Evolutionary conservation across 179 eudicot species (phyloP).

Genomic region (Dionaea muscipula): DNA sequence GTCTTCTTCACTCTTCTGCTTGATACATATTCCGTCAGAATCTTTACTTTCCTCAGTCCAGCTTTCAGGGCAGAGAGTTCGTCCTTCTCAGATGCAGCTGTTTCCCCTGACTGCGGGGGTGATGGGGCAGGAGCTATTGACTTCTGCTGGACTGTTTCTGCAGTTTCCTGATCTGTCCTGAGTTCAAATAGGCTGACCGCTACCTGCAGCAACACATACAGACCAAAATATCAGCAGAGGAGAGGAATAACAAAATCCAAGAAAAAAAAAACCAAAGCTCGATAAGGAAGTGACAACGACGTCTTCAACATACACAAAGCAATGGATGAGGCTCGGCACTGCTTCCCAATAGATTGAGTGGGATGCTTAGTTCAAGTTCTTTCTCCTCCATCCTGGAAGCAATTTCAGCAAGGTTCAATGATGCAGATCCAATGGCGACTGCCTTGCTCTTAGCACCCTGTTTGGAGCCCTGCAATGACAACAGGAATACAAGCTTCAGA

Average conservation of each 20-base stretch:
- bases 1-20: conserved; percentile 48
- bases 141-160: conserved; percentile 30
- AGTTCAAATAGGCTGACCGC: conserved; percentile 46
- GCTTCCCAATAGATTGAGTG: conserved; percentile 27
- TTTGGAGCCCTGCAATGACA: conserved; percentile 34
- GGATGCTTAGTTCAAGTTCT: conserved; percentile 46
- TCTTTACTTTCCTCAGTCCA: conserved; percentile 52
- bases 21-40: conserved; percentile 50
- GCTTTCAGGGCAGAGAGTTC: conserved; percentile 67
- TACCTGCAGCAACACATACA: conserved; percentile 31
- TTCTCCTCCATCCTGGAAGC: conserved; percentile 47
- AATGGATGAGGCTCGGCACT: conserved; percentile 26
- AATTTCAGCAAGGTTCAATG: conserved; percentile 61
- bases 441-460: conserved; percentile 41
- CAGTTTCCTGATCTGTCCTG: conserved; percentile 37
- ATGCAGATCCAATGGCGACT: conserved; percentile 33
- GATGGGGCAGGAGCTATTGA: conserved; percentile 25
- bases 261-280: not conserved
- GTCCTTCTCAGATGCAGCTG: conserved; percentile 37
- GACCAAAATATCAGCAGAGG: not conserved
- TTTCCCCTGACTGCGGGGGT: conserved; percentile 30
- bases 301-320: conserved; percentile 33
- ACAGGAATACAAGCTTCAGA: not conserved
- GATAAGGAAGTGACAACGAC: not conserved
- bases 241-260: not conserved